These are phyloP conservation scores for Paramecium biaurelia DNA, from an alignment of 73 alveolate species.

Conservation along the genomic window DNA sequence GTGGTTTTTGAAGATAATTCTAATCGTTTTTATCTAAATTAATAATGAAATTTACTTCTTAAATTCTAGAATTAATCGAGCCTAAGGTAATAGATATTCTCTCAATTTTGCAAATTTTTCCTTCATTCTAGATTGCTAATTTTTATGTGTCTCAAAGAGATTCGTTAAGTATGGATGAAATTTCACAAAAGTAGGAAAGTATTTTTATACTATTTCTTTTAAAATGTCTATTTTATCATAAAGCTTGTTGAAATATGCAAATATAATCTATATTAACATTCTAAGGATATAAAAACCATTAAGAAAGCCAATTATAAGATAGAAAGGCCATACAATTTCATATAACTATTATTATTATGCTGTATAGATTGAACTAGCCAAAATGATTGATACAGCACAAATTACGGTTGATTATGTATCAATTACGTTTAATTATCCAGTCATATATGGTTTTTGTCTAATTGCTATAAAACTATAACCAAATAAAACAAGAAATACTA, in stretches of 20 bases:
- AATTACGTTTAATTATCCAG: background rate
- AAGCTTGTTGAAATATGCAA: background rate
- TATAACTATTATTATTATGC: background rate
- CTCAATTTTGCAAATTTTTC: background rate
- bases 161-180: background rate
- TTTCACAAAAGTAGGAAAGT: background rate
- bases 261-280: background rate
- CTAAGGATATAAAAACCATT: background rate
- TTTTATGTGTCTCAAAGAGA: background rate
- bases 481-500: background rate
- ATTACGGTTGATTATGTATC: background rate
- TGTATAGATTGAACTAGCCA: background rate
- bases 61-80: background rate
- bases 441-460: background rate
- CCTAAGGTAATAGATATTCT: background rate
- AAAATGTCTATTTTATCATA: background rate
- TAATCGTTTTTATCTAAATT: background rate
- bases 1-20: background rate
- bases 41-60: background rate
- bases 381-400: background rate
- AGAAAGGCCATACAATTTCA: slow-evolving; percentile 2
- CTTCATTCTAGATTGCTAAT: too few relatives aligned
- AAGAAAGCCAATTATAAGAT: background rate
- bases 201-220: background rate
- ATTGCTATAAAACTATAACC: background rate